Conservation (phyloP, 768 basidiomycete species). For the Dioszegia aurantiaca region DNA sequence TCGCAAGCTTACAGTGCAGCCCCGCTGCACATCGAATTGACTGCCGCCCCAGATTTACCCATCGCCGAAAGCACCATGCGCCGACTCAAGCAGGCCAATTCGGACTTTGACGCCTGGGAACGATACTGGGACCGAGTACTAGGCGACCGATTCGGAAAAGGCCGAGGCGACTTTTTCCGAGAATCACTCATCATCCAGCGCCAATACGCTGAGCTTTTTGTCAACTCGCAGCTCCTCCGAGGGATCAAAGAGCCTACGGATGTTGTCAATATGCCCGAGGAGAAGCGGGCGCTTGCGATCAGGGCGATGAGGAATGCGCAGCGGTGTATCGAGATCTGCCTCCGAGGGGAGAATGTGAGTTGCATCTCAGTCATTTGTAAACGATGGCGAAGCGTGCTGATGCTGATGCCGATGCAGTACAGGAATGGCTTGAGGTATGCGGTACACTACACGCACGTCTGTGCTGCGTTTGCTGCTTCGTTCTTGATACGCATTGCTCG, state of each 20-base stretch:
- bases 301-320: constrained; percentile 79
- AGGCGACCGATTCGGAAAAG: constrained; percentile 58
- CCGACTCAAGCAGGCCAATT: constrained; percentile 69
- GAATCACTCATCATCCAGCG: constrained; percentile 71
- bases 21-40: constrained; percentile 74
- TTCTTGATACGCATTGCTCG: constrained; percentile 81
- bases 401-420: constrained; percentile 58
- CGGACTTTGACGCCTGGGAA: constrained; percentile 76
- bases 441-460: constrained; percentile 61
- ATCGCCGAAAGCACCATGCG: constrained; percentile 72
- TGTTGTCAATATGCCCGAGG: constrained; percentile 73
- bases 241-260: constrained; percentile 78
- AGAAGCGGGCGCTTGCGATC: constrained; percentile 75
- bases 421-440: constrained; percentile 84
- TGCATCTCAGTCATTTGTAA: too few species aligned
- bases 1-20: constrained; percentile 56
- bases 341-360: constrained; percentile 57
- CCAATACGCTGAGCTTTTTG: constrained; percentile 50
- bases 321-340: constrained; percentile 76
- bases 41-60: constrained; percentile 67
- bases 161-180: constrained; percentile 76
- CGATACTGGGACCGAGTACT: constrained; percentile 51
- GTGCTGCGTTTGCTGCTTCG: constrained; percentile 88
- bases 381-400: not conserved
- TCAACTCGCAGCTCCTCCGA: constrained; percentile 50